Conservation (phyloP, 371 early-diverging fungal species). For the Zopfochytrium polystomum region DNA sequence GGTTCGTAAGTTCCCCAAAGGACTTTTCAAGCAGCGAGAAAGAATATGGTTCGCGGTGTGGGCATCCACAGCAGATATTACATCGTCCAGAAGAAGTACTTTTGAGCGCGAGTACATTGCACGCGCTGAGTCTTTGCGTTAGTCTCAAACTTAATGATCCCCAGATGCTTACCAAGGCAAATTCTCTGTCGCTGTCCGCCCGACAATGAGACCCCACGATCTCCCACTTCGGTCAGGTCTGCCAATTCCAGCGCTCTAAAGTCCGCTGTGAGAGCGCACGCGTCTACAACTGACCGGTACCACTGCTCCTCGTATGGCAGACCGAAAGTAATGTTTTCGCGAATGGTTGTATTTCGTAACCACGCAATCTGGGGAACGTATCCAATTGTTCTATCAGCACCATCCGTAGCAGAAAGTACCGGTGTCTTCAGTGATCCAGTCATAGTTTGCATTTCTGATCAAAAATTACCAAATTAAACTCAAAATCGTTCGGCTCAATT, state of each 20-base stretch:
- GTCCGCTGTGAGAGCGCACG: constrained; percentile 71
- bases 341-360: constrained; percentile 89
- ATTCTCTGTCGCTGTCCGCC: constrained; percentile 28
- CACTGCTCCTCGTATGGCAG: constrained; percentile 60
- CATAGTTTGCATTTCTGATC: too few relatives aligned
- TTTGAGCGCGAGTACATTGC: constrained; percentile 39
- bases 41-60: constrained; percentile 83
- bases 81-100: constrained; percentile 42
- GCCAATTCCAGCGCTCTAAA: constrained; percentile 74
- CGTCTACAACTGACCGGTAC: constrained; percentile 43
- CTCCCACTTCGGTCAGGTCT: constrained; percentile 59
- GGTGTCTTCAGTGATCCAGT: too few relatives aligned
- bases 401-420: not conserved
- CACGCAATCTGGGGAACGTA: constrained; percentile 89
- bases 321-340: constrained; percentile 68
- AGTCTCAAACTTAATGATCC: too few relatives aligned
- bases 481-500: too few relatives aligned
- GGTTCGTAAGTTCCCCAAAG: constrained; percentile 69
- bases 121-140: not conserved
- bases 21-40: constrained; percentile 26
- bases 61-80: constrained; percentile 72
- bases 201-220: constrained; percentile 7
- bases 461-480: too few relatives aligned
- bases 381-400: constrained; percentile 25
- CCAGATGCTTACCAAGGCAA: constrained; percentile 17